These are phyloP conservation scores for Salix caprea DNA, from an alignment of 345 rosid species.

Conservation along the genomic window DNA sequence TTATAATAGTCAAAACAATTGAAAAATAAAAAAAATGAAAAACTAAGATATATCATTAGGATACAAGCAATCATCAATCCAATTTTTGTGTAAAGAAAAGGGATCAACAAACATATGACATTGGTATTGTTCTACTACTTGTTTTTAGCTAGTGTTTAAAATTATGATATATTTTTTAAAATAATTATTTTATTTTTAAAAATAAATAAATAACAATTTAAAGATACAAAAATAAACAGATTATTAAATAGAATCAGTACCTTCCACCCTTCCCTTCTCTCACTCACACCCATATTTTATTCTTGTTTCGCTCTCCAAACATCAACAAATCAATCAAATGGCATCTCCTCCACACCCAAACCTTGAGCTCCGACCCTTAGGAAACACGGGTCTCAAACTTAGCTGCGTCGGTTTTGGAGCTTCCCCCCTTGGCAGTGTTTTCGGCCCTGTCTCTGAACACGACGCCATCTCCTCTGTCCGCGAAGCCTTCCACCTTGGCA, in stretches of 20 bases:
- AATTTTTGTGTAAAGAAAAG: no score
- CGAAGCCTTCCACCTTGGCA: constrained; percentile 73
- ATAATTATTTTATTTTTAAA: no score
- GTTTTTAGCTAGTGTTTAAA: no score
- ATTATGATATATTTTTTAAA: no score
- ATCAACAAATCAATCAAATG: not conserved
- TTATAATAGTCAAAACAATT: no score
- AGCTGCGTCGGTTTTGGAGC: constrained; percentile 91
- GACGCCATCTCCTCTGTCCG: constrained; percentile 80
- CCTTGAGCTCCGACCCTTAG: constrained; percentile 14
- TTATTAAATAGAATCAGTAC: not conserved
- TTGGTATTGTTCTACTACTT: no score
- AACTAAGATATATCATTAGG: no score
- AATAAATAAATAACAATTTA: no score
- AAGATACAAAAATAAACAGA: no score
- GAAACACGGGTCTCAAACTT: constrained; percentile 23
- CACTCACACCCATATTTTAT: not conserved
- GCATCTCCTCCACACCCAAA: constrained; percentile 2
- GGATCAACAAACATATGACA: no score
- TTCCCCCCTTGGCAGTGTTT: constrained; percentile 78
- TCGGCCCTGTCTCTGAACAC: constrained; percentile 74
- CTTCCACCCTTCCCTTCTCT: not conserved
- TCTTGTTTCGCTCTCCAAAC: not conserved
- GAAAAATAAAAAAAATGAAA: no score
- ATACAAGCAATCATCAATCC: no score